Conservation (phyloP, 768 basidiomycete genomes). For the Phlebiopsis gigantea region DNA sequence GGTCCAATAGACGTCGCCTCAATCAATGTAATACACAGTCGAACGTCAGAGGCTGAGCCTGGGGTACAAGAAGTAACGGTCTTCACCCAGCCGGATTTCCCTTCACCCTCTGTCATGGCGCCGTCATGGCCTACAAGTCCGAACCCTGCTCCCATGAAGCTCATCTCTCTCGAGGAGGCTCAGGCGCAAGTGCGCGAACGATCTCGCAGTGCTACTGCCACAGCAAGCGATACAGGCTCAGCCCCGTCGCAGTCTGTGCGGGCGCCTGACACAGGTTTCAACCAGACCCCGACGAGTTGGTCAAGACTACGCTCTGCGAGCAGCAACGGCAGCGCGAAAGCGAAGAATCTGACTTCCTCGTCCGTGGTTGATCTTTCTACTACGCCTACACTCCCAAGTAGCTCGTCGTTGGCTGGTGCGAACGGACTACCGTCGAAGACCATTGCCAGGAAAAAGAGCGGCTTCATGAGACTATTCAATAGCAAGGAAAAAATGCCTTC, state of each 20-base stretch:
- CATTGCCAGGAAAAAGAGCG: slow-evolving; percentile 76
- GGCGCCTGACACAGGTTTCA: slow-evolving; percentile 16
- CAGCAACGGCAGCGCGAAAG: slow-evolving; percentile 40
- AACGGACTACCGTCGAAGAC: slow-evolving; percentile 32
- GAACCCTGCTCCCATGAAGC: slow-evolving; percentile 47
- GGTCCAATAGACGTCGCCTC: slow-evolving; percentile 10
- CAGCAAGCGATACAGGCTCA: slow-evolving; percentile 12
- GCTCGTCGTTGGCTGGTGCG: neutral
- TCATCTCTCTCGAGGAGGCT: slow-evolving; percentile 77
- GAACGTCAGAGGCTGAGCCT: neutral
- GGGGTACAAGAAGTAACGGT: neutral
- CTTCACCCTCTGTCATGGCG: neutral
- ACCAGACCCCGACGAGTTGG: slow-evolving; percentile 19
- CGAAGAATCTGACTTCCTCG: neutral
- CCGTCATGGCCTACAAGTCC: slow-evolving; percentile 40
- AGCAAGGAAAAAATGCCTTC: slow-evolving; percentile 40
- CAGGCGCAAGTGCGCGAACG: slow-evolving; percentile 57
- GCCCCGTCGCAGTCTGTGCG: slow-evolving; percentile 16
- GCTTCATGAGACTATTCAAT: slow-evolving; percentile 74
- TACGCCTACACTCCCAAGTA: slow-evolving; percentile 10
- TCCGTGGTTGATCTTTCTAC: slow-evolving; percentile 5
- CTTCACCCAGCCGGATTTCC: neutral
- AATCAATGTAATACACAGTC: neutral
- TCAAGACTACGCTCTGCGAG: slow-evolving; percentile 59
- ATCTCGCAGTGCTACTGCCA: slow-evolving; percentile 37